Conservation (phyloP, 2,329 filamentous ascomycete genomes). For the Xylaria sp. region DNA sequence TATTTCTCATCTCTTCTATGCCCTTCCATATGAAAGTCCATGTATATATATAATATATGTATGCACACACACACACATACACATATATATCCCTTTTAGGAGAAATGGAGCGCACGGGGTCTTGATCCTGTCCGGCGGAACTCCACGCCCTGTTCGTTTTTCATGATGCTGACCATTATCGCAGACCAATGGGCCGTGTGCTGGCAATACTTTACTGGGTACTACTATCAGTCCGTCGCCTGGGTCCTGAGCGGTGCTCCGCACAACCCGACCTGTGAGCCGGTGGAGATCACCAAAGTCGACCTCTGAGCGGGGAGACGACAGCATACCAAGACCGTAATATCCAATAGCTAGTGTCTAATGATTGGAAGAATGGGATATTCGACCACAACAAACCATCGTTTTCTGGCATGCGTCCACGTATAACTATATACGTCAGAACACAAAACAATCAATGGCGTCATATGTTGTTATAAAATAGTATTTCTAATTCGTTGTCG, state of each 20-base stretch:
- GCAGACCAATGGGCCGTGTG: constrained; percentile 51
- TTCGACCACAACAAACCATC: neutral
- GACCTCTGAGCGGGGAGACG: constrained; percentile 13
- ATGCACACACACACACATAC: neutral
- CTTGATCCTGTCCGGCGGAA: neutral
- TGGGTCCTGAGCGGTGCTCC: constrained; percentile 47
- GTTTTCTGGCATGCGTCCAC: neutral
- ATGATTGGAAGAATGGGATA: neutral
- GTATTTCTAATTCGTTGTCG: constrained; percentile 7
- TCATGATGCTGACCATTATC: constrained; percentile 9
- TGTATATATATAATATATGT: neutral
- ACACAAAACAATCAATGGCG: constrained; percentile 20
- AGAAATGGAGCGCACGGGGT: neutral
- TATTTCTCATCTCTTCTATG: neutral
- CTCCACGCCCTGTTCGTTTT: neutral
- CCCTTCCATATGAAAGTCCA: neutral
- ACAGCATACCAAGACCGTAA: neutral
- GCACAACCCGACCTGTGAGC: constrained; percentile 52
- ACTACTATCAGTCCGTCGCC: constrained; percentile 51
- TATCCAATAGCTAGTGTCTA: constrained; percentile 25
- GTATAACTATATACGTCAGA: constrained; percentile 9
- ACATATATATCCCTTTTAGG: neutral
- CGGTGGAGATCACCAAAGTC: constrained; percentile 47
- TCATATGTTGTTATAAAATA: neutral
- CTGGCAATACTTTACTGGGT: constrained; percentile 48